These are phyloP conservation scores for Rhodomyrtus tomentosa DNA, from an alignment of 345 rosid species.

Conservation along the genomic window DNA sequence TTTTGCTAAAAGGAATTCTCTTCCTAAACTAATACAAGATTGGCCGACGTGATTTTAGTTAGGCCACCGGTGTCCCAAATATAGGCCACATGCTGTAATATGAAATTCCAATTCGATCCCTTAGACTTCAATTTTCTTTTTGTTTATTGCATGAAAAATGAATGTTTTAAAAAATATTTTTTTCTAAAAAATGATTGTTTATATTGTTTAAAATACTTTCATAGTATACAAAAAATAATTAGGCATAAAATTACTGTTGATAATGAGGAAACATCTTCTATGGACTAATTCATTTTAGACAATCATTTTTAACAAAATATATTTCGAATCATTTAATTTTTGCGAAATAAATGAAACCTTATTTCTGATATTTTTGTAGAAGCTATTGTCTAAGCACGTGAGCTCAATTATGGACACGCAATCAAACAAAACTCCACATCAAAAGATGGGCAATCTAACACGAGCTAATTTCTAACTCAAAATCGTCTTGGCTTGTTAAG, in stretches of 20 bases:
- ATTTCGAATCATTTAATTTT: not conserved
- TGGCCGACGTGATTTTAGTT: not conserved
- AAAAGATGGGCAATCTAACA: too few species aligned
- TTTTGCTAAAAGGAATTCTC: rapidly evolving
- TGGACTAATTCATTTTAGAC: not conserved
- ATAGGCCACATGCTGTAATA: not conserved
- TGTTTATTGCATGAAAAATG: not conserved
- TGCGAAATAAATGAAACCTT: not conserved
- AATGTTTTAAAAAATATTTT: too few species aligned
- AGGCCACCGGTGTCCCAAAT: not conserved
- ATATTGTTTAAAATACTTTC: not conserved
- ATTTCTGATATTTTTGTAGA: not conserved
- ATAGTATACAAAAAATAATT: rapidly evolving
- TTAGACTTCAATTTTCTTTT: not conserved
- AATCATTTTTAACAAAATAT: not conserved
- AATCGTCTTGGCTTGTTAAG: too few species aligned
- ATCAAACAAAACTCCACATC: too few species aligned
- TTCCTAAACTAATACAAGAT: not conserved
- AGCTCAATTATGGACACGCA: too few species aligned
- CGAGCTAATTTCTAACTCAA: too few species aligned
- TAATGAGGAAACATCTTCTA: not conserved
- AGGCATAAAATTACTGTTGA: not conserved
- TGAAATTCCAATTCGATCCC: not conserved
- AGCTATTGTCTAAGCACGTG: too few species aligned
- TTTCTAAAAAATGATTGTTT: not conserved